Conservation (phyloP, 441 rosid genomes). For the Pelargonium myrrhifolium region DNA sequence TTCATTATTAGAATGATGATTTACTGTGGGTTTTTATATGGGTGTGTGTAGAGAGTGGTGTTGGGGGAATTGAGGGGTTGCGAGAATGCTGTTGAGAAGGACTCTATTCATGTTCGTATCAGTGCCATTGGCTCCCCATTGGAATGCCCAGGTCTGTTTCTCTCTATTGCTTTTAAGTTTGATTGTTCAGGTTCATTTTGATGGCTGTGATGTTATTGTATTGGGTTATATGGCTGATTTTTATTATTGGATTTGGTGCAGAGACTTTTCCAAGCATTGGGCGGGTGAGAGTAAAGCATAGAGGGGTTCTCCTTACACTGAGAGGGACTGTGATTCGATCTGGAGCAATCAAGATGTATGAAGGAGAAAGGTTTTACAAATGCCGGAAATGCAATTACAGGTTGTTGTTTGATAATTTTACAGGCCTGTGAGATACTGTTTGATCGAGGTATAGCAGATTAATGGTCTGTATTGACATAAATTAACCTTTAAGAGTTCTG, state of each 20-base stretch:
- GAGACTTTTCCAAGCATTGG: conserved; percentile 88
- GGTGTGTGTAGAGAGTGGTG: conserved; percentile 49
- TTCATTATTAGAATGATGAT: neutral
- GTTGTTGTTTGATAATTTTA: conserved; percentile 23
- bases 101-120: conserved; percentile 75
- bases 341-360: conserved; percentile 86
- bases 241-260: conserved; percentile 23
- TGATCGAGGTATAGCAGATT: neutral
- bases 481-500: neutral
- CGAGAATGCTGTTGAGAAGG: conserved; percentile 59
- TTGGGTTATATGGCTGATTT: conserved; percentile 10
- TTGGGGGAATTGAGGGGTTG: conserved; percentile 41
- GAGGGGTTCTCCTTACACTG: conserved; percentile 67
- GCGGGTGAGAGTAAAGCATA: conserved; percentile 81
- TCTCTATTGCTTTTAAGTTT: neutral
- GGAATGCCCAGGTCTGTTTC: conserved; percentile 64
- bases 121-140: conserved; percentile 74
- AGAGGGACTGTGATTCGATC: conserved; percentile 90
- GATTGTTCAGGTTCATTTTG: neutral
- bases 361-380: conserved; percentile 75
- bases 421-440: neutral
- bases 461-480: neutral
- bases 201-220: neutral
- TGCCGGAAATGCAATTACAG: conserved; percentile 78
- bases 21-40: conserved; percentile 15